These are phyloP conservation scores for Ceratocystis cubensis DNA, from an alignment of 2,329 filamentous ascomycete species.

Conservation along the genomic window DNA sequence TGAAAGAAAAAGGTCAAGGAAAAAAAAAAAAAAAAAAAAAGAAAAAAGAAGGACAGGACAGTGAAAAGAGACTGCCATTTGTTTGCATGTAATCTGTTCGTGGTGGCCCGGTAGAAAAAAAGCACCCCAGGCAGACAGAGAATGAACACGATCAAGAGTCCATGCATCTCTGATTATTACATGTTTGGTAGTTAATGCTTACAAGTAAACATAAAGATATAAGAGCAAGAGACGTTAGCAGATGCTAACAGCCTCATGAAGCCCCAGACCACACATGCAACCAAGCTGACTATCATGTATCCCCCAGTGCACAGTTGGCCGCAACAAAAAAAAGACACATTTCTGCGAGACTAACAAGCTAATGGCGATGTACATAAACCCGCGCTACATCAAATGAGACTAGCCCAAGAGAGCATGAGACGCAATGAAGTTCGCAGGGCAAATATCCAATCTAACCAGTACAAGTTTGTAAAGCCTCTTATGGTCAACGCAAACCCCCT, in stretches of 20 bases:
- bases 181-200: conserved; percentile 13
- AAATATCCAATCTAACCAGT: neutral
- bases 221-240: neutral
- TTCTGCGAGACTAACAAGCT: neutral
- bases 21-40: neutral
- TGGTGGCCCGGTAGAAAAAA: neutral
- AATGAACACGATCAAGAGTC: neutral
- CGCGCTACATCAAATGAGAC: conserved; percentile 3
- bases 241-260: neutral
- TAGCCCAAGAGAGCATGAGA: neutral
- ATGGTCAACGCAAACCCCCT: neutral
- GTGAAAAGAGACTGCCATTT: neutral
- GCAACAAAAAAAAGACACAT: neutral
- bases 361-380: neutral
- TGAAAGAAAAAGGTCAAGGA: conserved; percentile 6
- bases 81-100: neutral
- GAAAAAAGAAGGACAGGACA: neutral
- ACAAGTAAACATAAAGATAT: neutral
- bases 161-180: neutral
- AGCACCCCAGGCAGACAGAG: neutral
- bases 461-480: neutral
- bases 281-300: neutral
- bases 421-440: neutral
- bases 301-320: neutral
- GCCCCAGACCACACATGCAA: neutral